A percentile compares a stretch with the other conserved stretches of the same genome.
phyloP scores from a whole-genome alignment of 306 rosid species.

The Heteromeles arbutifolia region DNA sequence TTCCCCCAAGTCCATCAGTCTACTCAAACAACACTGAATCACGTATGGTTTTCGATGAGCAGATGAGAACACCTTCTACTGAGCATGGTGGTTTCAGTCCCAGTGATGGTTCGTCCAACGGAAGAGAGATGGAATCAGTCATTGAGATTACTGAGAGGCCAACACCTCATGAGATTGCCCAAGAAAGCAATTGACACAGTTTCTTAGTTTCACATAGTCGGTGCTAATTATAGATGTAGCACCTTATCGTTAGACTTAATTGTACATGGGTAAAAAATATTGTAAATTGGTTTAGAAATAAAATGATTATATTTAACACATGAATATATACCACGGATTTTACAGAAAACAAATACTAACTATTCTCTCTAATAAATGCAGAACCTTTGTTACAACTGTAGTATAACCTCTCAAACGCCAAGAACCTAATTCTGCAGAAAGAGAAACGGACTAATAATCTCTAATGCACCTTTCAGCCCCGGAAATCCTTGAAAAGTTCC shows the following conservation, averaged over 20 bases:
- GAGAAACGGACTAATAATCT: too few species aligned
- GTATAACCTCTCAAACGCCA: too few species aligned
- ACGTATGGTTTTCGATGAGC: background rate
- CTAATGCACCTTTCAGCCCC: too few species aligned
- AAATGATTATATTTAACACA: too few species aligned
- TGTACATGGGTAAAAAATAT: background rate
- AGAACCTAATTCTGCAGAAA: too few species aligned
- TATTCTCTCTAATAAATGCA: too few species aligned
- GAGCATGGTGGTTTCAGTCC: background rate
- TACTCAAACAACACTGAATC: constrained; percentile 4
- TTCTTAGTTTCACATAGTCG: background rate
- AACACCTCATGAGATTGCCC: background rate
- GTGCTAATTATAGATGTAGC: background rate
- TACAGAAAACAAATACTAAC: too few species aligned
- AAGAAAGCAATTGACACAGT: background rate
- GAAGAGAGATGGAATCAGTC: background rate
- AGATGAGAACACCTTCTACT: background rate
- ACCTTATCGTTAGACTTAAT: background rate
- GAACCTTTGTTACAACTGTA: too few species aligned
- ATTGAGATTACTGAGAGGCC: background rate
- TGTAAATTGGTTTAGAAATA: background rate
- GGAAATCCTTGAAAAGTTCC: too few species aligned
- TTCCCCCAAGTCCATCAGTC: background rate
- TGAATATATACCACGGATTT: too few species aligned
- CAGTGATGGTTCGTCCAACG: background rate